phyloP scores from a whole-genome alignment of 148 eudicot species.

The Rhododendron ferrugineum region DNA sequence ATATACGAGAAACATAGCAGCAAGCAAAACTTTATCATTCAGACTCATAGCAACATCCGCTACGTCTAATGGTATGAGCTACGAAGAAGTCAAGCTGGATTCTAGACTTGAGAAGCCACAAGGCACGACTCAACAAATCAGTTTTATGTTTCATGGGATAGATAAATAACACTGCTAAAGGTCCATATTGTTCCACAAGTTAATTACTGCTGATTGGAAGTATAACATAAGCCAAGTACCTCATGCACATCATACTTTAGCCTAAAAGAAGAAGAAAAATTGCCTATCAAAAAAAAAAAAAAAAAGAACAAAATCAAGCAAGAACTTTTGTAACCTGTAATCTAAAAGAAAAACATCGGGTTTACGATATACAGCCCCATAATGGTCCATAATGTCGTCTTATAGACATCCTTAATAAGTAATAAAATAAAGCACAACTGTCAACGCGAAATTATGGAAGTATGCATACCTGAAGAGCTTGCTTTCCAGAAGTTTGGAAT shows the following conservation, averaged over 20 bases:
- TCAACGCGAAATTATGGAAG: not conserved
- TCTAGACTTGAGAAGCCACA: not conserved
- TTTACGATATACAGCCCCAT: not conserved
- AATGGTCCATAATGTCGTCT: not conserved
- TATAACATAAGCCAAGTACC: not conserved
- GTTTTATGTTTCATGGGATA: not conserved
- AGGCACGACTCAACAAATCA: not conserved
- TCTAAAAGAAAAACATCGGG: not conserved
- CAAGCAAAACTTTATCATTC: not conserved
- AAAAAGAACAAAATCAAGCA: not conserved
- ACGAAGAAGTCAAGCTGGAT: not conserved
- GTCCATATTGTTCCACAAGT: not conserved
- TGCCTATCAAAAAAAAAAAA: no score
- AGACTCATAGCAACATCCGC: not conserved
- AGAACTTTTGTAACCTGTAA: not conserved
- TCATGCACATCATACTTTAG: not conserved
- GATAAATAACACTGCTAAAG: not conserved
- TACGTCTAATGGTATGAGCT: not conserved
- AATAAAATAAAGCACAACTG: not conserved
- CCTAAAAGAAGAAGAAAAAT: not conserved
- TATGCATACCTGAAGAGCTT: slow-evolving; percentile 73
- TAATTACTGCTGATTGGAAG: not conserved
- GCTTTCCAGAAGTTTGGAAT: slow-evolving; percentile 91
- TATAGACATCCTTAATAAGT: not conserved
- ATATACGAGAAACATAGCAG: not conserved